Percentiles rank a stretch among this genome's conserved stretches.
These are phyloP conservation scores for Ephemerocybe angulata DNA, from an alignment of 768 basidiomycete genomes.

Conservation along the genomic window DNA sequence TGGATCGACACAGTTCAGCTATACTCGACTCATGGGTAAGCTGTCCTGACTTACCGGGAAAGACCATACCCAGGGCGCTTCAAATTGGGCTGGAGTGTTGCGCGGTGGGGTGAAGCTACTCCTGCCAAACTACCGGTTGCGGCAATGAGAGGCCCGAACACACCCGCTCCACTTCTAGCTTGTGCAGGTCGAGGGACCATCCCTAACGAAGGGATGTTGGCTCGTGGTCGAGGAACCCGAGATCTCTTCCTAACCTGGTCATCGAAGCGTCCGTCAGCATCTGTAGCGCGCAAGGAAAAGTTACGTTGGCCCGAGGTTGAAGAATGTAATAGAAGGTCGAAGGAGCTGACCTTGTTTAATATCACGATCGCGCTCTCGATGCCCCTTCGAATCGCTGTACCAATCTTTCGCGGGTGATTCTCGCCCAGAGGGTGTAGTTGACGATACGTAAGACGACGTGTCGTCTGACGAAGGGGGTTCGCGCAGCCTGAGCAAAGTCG, in stretches of 20 bases:
- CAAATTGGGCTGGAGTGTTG: constrained; percentile 51
- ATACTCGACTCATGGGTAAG: background rate
- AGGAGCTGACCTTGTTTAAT: background rate
- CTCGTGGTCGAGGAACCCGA: constrained; percentile 3
- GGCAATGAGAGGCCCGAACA: constrained; percentile 68
- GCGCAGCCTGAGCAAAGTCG: background rate
- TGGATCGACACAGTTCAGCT: constrained; percentile 2
- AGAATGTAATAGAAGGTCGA: background rate
- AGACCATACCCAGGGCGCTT: constrained; percentile 64
- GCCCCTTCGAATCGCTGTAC: background rate
- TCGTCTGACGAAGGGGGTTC: background rate
- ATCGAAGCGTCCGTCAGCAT: constrained; percentile 4
- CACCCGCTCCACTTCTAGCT: constrained; percentile 53
- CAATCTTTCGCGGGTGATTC: background rate
- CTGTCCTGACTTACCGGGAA: constrained; percentile 40
- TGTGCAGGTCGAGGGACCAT: constrained; percentile 30
- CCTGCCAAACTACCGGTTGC: constrained; percentile 65
- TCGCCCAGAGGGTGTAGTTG: background rate
- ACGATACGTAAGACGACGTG: background rate
- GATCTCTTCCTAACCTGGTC: background rate
- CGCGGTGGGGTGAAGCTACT: constrained; percentile 50
- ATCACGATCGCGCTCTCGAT: background rate
- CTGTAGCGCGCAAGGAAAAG: too few species aligned
- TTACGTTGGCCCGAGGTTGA: background rate
- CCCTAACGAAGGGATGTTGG: constrained; percentile 1